Evolutionary conservation across 352 stramenopile genomes (phyloP).

Genomic region (Sclerospora graminicola): DNA sequence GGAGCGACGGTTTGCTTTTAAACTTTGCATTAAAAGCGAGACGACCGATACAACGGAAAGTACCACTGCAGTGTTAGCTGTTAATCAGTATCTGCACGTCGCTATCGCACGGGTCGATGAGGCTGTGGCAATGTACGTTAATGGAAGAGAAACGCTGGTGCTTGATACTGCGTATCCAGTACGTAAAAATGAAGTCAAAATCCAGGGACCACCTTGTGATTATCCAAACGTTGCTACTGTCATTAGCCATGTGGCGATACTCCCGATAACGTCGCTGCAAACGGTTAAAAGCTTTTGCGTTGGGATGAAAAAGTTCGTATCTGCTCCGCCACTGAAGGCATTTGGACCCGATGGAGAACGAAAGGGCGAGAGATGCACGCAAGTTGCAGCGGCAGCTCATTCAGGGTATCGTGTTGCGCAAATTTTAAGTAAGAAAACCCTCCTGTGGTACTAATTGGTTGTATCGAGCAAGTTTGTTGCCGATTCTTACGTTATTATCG

Average conservation of each 20-base stretch:
- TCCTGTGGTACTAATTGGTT: neutral
- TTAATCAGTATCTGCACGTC: slow-evolving; percentile 24
- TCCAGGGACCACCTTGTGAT: slow-evolving; percentile 14
- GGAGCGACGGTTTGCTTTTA: slow-evolving; percentile 6
- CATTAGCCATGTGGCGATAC: slow-evolving; percentile 39
- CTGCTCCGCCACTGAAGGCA: slow-evolving; percentile 28
- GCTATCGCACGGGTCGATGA: slow-evolving; percentile 3
- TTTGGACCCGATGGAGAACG: slow-evolving; percentile 24
- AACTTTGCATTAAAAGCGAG: slow-evolving; percentile 5
- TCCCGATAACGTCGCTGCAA: slow-evolving; percentile 10
- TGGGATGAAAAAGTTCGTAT: slow-evolving; percentile 39
- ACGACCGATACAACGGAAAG: neutral
- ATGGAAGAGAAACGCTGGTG: slow-evolving; percentile 7
- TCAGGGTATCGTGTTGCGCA: slow-evolving; percentile 39
- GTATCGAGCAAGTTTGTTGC: neutral
- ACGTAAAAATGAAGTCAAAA: neutral
- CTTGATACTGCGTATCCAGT: neutral
- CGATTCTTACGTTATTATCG: slow-evolving; percentile 2
- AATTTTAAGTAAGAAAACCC: slow-evolving; percentile 37
- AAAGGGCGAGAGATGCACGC: slow-evolving; percentile 18
- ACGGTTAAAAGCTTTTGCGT: slow-evolving; percentile 20
- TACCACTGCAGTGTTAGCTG: neutral
- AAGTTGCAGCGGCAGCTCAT: slow-evolving; percentile 24
- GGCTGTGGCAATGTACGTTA: slow-evolving; percentile 14
- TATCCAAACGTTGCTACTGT: slow-evolving; percentile 7